Conservation (phyloP, 768 basidiomycete genomes). For the Mycena olivaceomarginata region DNA sequence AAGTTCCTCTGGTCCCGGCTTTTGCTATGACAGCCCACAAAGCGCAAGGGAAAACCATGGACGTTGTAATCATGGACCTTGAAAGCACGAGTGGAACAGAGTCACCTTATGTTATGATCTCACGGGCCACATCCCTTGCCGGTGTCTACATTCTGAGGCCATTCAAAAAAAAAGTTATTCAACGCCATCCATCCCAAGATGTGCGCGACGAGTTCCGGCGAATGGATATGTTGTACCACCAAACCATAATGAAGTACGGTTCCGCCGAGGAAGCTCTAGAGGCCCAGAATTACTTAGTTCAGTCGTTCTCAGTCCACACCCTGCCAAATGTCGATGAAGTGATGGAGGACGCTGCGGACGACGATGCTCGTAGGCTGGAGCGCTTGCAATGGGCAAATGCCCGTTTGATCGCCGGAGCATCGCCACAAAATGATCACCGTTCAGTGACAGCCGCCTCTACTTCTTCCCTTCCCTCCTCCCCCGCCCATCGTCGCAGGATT, state of each 20-base stretch:
- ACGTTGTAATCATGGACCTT: background rate
- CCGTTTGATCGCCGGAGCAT: background rate
- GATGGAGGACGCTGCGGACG: background rate
- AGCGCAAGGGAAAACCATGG: constrained; percentile 12
- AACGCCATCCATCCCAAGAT: background rate
- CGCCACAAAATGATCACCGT: background rate
- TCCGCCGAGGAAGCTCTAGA: background rate
- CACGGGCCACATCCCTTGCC: constrained; percentile 16
- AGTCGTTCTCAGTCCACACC: background rate
- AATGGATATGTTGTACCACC: background rate
- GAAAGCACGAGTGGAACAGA: background rate
- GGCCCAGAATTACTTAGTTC: background rate
- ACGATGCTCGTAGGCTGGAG: background rate
- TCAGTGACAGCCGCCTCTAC: background rate
- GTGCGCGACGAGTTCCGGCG: background rate
- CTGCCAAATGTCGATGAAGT: background rate
- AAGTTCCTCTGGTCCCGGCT: constrained; percentile 12
- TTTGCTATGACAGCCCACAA: constrained; percentile 20
- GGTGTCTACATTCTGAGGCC: constrained; percentile 6
- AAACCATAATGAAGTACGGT: background rate
- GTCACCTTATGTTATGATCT: constrained; percentile 6
- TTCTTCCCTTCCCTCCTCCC: background rate
- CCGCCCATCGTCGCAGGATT: background rate
- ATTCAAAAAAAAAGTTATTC: constrained; percentile 1
- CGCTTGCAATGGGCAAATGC: background rate